A percentile compares a stretch with the other conserved stretches of the same genome.
Evolutionary conservation across 2,329 filamentous ascomycete species (phyloP).

Genomic region (Colletotrichum nymphaeae): DNA sequence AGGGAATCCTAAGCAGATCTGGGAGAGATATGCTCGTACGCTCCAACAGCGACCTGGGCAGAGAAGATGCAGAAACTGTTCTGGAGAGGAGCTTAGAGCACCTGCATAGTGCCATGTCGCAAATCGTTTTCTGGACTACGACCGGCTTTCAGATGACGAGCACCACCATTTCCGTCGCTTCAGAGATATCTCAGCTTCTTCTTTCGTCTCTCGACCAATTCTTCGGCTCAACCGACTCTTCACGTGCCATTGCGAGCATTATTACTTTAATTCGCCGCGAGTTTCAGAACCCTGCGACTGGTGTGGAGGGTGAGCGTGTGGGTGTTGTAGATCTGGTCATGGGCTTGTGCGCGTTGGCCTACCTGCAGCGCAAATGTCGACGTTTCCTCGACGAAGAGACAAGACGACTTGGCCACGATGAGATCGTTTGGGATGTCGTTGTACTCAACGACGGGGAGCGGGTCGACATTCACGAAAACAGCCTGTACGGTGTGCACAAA

Average conservation of each 20-base stretch:
- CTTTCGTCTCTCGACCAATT: conserved; percentile 72
- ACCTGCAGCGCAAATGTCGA: conserved; percentile 68
- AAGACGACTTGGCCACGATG: conserved; percentile 60
- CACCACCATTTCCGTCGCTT: conserved; percentile 64
- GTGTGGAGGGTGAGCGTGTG: conserved; percentile 68
- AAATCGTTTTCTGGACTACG: conserved; percentile 70
- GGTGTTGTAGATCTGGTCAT: conserved; percentile 71
- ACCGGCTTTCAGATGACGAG: conserved; percentile 70
- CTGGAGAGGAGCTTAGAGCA: conserved; percentile 67
- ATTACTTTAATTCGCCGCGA: conserved; percentile 72
- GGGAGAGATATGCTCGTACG: conserved; percentile 59
- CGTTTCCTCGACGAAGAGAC: conserved; percentile 62
- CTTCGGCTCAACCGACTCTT: conserved; percentile 77
- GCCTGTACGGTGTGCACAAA: conserved; percentile 45
- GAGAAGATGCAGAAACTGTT: conserved; percentile 65
- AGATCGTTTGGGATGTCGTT: conserved; percentile 75
- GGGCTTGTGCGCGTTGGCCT: conserved; percentile 70
- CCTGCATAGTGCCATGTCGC: conserved; percentile 67
- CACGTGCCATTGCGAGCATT: conserved; percentile 74
- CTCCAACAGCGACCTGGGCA: conserved; percentile 58
- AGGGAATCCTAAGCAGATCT: conserved; percentile 64
- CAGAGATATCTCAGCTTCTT: conserved; percentile 67
- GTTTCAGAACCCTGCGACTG: conserved; percentile 72
- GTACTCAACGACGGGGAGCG: conserved; percentile 69
- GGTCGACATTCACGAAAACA: conserved; percentile 63